phyloP scores from a whole-genome alignment of 257 asterid genomes.

The Haberlea rhodopensis region DNA sequence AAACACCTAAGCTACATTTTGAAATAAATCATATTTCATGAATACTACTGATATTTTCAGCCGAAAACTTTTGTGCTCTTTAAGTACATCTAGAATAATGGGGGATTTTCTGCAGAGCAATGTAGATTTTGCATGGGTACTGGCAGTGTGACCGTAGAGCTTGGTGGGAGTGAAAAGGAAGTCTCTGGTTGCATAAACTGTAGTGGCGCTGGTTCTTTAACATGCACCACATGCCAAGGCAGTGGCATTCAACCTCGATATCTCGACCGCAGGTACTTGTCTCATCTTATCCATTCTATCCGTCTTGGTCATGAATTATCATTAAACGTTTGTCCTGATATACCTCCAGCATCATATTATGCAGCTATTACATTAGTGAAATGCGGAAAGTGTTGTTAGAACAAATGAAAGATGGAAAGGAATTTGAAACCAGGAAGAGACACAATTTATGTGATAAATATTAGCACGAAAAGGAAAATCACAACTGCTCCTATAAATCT shows the following conservation, averaged over 20 bases:
- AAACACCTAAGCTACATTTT: no score
- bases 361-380: background rate
- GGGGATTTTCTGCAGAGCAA: conserved; percentile 54
- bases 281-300: background rate
- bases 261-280: conserved; percentile 86
- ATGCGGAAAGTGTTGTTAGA: background rate
- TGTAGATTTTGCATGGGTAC: conserved; percentile 87
- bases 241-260: conserved; percentile 97
- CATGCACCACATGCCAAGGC: conserved; percentile 99
- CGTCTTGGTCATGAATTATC: background rate
- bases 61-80: background rate
- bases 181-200: conserved; percentile 86
- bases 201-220: conserved; percentile 60
- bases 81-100: conserved; percentile 22
- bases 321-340: background rate
- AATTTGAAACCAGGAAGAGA: background rate
- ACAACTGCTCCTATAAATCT: background rate
- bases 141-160: conserved; percentile 74
- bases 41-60: background rate
- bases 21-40: no score
- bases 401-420: background rate
- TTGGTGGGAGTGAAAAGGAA: conserved; percentile 78
- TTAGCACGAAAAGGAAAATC: background rate
- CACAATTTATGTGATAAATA: no score
- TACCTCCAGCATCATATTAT: background rate